Evolutionary conservation across 2,329 filamentous ascomycete species (phyloP).

Genomic region (Dactylellina haptotyla): DNA sequence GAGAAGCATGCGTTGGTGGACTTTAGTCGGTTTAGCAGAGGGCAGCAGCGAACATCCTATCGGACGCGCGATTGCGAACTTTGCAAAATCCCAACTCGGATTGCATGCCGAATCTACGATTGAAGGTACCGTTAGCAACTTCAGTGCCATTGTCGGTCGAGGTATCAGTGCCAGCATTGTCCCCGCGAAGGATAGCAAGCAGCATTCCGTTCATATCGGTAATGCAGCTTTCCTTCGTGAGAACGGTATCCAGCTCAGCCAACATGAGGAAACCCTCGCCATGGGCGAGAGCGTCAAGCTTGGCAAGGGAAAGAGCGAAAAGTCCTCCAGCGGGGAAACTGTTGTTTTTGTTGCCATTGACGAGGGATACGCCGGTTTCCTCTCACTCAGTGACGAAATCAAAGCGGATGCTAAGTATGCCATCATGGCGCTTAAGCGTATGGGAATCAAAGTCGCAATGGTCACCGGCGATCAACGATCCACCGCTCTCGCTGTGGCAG

Average conservation of each 20-base stretch:
- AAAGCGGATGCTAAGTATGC: conserved; percentile 85
- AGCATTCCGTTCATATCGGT: conserved; percentile 83
- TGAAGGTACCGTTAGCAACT: conserved; percentile 85
- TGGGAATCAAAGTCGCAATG: conserved; percentile 88
- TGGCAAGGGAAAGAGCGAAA: conserved; percentile 60
- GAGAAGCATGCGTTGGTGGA: conserved; percentile 87
- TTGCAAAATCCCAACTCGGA: conserved; percentile 79
- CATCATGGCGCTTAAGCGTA: conserved; percentile 80
- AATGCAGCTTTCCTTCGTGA: conserved; percentile 81
- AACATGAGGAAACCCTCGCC: conserved; percentile 71
- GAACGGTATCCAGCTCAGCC: conserved; percentile 74
- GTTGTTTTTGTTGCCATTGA: conserved; percentile 92
- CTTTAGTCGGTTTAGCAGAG: conserved; percentile 92
- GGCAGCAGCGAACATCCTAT: conserved; percentile 96
- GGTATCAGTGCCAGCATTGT: conserved; percentile 86
- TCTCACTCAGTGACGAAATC: conserved; percentile 88
- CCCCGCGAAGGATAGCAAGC: conserved; percentile 75
- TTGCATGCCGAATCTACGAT: conserved; percentile 77
- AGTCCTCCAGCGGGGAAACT: conserved; percentile 73
- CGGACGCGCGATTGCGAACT: conserved; percentile 82
- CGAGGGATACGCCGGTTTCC: conserved; percentile 78
- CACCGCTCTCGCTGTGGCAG: conserved; percentile 84
- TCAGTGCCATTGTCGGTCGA: conserved; percentile 82
- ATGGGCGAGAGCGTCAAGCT: conserved; percentile 62
- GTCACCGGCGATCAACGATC: conserved; percentile 91